Base-by-base conservation (phyloP, 768 basidiomycete genomes). In the Tylopilus felleus region DNA sequence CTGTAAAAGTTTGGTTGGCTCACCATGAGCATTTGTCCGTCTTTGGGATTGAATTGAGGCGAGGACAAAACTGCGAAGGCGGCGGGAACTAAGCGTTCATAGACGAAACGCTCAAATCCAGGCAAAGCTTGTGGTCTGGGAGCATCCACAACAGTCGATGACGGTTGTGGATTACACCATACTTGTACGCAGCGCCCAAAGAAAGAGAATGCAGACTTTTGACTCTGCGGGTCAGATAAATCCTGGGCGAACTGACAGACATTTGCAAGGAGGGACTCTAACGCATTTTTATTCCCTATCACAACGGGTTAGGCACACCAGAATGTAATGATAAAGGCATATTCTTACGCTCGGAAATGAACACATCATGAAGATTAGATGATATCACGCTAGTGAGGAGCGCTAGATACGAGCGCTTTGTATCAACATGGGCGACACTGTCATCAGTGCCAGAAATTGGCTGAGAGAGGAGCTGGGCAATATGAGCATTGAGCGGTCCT, bases 31-130 rank as follows among this genome's bases (percentile, higher is more conserved):
- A 87, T 84, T 63, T 93, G 91, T 2, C 90, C 93, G 65, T 97
- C 93, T 65, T 90, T 91, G 60, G 88, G 75, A 65, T 94, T 95
- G 68, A 97, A 91, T 38, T 85, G 82, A 0, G 88, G 83, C 9
- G 79, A 75, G 12, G 90, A 85, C 1, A 93, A 82, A 5, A 98
- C 82, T 8, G 84, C 79, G 70, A 99, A 97, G 22, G 86, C 87
- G 3, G 83, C 74, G 12, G 93, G 90, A 48, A 98, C 75, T 31
- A 96, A 72, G 13, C 85, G 82, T 57, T 94, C 88, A 63, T 98
- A 98, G 28, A 96, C 81, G 67, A 95, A 95, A 14, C 83, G 80
- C 60, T 98, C 94, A 60, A 97, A 98, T 1, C 96, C 95, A 12
- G 93, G 93, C 41, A 98, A 71, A 12, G 77, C 73, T 23, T 61